phyloP scores from a whole-genome alignment of 2,329 filamentous ascomycete genomes.

The Plectosphaerella sp. region DNA sequence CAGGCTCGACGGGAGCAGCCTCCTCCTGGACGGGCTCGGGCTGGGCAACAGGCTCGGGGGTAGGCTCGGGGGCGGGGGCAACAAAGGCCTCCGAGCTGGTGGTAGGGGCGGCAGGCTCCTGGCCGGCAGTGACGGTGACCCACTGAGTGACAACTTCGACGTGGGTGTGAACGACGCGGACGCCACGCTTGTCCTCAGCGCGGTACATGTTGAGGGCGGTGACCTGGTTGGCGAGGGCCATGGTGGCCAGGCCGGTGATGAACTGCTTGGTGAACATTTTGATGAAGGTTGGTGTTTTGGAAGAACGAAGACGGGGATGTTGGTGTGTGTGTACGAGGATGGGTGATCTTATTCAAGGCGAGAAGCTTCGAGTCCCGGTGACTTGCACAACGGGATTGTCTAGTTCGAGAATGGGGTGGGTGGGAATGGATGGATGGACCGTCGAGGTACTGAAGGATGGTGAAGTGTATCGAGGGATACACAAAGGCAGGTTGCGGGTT shows the following conservation, averaged over 20 bases:
- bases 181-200: constrained; percentile 26
- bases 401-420: not conserved
- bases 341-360: not conserved
- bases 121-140: constrained; percentile 36
- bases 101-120: constrained; percentile 10
- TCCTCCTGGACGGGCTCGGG: constrained; percentile 3
- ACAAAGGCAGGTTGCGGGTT: constrained; percentile 7
- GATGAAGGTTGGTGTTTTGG: constrained; percentile 9
- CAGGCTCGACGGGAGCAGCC: not conserved
- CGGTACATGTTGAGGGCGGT: constrained; percentile 37
- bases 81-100: constrained; percentile 8
- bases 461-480: constrained; percentile 7
- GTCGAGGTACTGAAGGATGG: constrained; percentile 7
- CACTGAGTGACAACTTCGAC: constrained; percentile 30
- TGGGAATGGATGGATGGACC: not conserved
- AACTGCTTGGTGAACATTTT: constrained; percentile 39
- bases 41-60: not conserved
- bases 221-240: constrained; percentile 38
- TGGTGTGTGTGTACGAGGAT: not conserved
- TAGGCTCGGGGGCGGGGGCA: constrained; percentile 4
- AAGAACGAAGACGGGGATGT: constrained; percentile 10
- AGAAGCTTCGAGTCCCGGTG: not conserved
- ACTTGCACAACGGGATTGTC: not conserved
- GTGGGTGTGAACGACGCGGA: constrained; percentile 24
- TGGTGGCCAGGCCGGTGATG: constrained; percentile 34